These are phyloP conservation scores for Gelatoporia subvermispora DNA, from an alignment of 768 basidiomycete genomes.

Conservation along the genomic window DNA sequence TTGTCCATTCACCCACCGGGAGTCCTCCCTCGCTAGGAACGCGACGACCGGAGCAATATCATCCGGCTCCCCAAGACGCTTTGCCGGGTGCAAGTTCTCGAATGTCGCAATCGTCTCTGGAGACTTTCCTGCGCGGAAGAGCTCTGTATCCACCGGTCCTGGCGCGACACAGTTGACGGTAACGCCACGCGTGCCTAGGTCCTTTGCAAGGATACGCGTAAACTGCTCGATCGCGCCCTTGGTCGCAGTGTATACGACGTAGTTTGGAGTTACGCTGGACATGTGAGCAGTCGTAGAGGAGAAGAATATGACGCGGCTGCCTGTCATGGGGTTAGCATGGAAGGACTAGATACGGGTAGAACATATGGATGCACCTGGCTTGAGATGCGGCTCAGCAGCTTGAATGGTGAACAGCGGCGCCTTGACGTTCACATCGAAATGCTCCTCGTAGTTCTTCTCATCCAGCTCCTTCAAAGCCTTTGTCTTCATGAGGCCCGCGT, in stretches of 20 bases:
- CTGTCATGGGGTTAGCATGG: slow-evolving; percentile 14
- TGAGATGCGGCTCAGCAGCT: slow-evolving; percentile 38
- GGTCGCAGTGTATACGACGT: slow-evolving; percentile 47
- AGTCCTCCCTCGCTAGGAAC: slow-evolving; percentile 48
- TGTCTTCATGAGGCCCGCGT: slow-evolving; percentile 53
- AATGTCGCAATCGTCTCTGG: slow-evolving; percentile 41
- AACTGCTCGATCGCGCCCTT: slow-evolving; percentile 61
- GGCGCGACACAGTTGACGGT: slow-evolving; percentile 56
- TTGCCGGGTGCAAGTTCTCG: slow-evolving; percentile 40
- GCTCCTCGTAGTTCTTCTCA: slow-evolving; percentile 46
- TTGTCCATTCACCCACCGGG: slow-evolving; percentile 55
- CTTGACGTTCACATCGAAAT: slow-evolving; percentile 54
- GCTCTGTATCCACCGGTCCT: slow-evolving; percentile 49
- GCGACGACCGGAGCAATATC: slow-evolving; percentile 51
- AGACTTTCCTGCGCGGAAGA: slow-evolving; percentile 53
- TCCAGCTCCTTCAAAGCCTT: slow-evolving; percentile 45
- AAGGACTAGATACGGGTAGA: neutral
- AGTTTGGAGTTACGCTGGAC: slow-evolving; percentile 40
- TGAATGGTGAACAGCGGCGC: slow-evolving; percentile 53
- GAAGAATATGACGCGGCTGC: slow-evolving; percentile 55
- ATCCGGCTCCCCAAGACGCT: slow-evolving; percentile 43
- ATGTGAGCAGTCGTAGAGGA: slow-evolving; percentile 44
- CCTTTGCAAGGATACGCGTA: slow-evolving; percentile 52
- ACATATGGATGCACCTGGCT: slow-evolving; percentile 31
- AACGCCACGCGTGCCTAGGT: slow-evolving; percentile 47